These are phyloP conservation scores for Diaporthe citriasiana DNA, from an alignment of 2,329 filamentous ascomycete species.

Conservation along the genomic window DNA sequence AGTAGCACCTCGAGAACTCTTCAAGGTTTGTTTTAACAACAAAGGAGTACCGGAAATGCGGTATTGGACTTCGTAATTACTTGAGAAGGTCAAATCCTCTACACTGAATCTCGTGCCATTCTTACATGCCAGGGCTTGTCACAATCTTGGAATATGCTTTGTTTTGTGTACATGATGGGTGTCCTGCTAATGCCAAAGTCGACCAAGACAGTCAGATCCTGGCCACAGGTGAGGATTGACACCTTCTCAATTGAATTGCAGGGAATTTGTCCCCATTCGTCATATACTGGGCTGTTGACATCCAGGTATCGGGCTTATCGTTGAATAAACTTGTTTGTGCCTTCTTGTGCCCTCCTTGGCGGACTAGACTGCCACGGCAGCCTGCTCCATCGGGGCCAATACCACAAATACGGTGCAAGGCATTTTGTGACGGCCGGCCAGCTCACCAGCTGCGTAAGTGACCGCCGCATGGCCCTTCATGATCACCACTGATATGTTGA, in stretches of 20 bases:
- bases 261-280: no score
- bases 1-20: not conserved
- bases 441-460: not conserved
- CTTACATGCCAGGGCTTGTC: constrained; percentile 4
- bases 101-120: not conserved
- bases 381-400: not conserved
- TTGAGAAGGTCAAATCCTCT: not conserved
- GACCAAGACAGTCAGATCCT: not conserved
- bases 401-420: not conserved
- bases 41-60: not conserved
- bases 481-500: no score
- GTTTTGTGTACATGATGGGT: not conserved
- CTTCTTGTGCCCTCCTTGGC: no score
- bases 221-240: not conserved
- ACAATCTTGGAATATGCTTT: not conserved
- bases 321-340: not conserved
- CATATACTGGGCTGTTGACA: not conserved
- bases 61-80: not conserved
- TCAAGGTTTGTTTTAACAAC: not conserved
- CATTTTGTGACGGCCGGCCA: not conserved
- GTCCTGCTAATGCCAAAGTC: not conserved
- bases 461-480: not conserved
- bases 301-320: not conserved
- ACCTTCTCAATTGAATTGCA: not conserved
- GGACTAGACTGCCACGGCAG: not conserved